Conservation (phyloP, 2,329 filamentous ascomycete species). For the Aspergillus luchuensis region DNA sequence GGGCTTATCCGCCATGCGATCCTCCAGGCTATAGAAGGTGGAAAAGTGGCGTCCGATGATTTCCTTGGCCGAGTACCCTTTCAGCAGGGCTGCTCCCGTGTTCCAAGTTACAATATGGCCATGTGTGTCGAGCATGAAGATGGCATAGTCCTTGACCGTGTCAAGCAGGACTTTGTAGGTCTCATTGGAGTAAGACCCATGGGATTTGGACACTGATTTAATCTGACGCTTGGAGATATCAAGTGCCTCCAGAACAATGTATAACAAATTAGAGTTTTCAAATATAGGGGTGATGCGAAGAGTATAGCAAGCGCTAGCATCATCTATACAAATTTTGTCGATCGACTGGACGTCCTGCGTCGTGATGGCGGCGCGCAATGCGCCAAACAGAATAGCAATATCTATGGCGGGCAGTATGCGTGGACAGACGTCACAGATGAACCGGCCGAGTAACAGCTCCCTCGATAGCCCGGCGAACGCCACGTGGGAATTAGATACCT, state of each 20-base stretch:
- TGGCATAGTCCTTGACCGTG: slow-evolving; percentile 64
- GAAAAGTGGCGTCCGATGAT: slow-evolving; percentile 63
- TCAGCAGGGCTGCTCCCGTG: slow-evolving; percentile 56
- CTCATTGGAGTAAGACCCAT: slow-evolving; percentile 53
- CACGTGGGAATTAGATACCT: slow-evolving; percentile 50
- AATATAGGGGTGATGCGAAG: slow-evolving; percentile 49
- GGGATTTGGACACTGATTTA: slow-evolving; percentile 29
- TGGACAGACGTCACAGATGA: slow-evolving; percentile 45
- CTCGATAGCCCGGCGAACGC: slow-evolving; percentile 35
- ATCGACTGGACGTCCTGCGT: slow-evolving; percentile 39
- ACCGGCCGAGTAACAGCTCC: slow-evolving; percentile 39
- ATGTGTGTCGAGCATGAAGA: slow-evolving; percentile 61
- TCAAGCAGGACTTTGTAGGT: slow-evolving; percentile 64
- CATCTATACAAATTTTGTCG: slow-evolving; percentile 30
- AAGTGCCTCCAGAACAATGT: slow-evolving; percentile 47
- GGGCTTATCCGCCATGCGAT: slow-evolving; percentile 54
- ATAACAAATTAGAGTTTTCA: slow-evolving; percentile 42
- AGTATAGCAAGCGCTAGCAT: slow-evolving; percentile 20
- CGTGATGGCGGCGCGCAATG: slow-evolving; percentile 41
- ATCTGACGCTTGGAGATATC: slow-evolving; percentile 36
- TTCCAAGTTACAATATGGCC: slow-evolving; percentile 64
- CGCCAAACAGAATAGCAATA: slow-evolving; percentile 39
- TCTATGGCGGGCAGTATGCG: slow-evolving; percentile 38
- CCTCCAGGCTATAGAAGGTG: slow-evolving; percentile 57
- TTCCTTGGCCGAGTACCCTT: slow-evolving; percentile 57